These are phyloP conservation scores for Alternaria angustiovoidea DNA, from an alignment of 2,329 filamentous ascomycete genomes.

Conservation along the genomic window DNA sequence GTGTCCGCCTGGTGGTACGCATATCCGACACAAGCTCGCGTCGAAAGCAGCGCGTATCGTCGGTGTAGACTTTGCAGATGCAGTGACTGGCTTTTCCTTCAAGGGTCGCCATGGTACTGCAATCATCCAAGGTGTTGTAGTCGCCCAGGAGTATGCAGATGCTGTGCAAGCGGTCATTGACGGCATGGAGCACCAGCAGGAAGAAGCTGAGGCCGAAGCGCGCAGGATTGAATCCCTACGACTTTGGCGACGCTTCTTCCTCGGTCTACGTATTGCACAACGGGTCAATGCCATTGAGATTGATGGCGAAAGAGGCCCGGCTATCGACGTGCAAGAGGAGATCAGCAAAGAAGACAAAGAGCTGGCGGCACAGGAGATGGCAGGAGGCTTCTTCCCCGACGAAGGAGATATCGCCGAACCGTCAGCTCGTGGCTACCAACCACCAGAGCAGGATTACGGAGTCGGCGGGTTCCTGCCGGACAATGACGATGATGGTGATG, in stretches of 20 bases:
- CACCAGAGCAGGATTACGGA: constrained; percentile 18
- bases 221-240: constrained; percentile 60
- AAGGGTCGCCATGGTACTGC: constrained; percentile 86
- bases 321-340: constrained; percentile 40
- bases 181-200: constrained; percentile 71
- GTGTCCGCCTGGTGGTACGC: constrained; percentile 67
- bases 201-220: constrained; percentile 67
- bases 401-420: constrained; percentile 56
- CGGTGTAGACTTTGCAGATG: constrained; percentile 85
- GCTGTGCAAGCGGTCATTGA: constrained; percentile 74
- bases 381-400: constrained; percentile 56
- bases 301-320: constrained; percentile 40
- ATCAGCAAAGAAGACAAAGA: constrained; percentile 41
- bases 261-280: constrained; percentile 74
- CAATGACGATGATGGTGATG: constrained; percentile 2
- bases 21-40: constrained; percentile 66
- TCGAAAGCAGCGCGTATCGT: constrained; percentile 76
- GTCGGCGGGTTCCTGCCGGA: constrained; percentile 30
- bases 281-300: constrained; percentile 68
- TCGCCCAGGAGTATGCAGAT: constrained; percentile 75
- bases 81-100: constrained; percentile 90
- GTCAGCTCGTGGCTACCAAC: constrained; percentile 22
- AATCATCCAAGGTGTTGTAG: constrained; percentile 78
- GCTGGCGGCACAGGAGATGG: constrained; percentile 38
- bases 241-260: constrained; percentile 67